Conservation (phyloP, 345 rosid species). For the Barbarea vulgaris region DNA sequence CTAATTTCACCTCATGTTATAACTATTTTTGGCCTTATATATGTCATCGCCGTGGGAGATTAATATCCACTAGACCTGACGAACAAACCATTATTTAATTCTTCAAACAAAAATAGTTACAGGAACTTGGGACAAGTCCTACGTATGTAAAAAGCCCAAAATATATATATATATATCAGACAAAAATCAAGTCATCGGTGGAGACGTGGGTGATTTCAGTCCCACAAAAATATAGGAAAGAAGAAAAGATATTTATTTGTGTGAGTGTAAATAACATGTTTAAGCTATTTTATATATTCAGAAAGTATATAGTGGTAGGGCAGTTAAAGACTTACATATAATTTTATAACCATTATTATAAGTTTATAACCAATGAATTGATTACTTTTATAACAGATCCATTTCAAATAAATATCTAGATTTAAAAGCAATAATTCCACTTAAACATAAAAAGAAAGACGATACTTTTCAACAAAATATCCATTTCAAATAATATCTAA, state of each 20-base stretch:
- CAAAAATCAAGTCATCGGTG: neutral
- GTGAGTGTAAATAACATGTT: neutral
- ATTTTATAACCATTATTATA: neutral
- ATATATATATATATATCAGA: neutral
- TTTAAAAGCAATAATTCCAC: neutral
- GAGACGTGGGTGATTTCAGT: conserved; percentile 30
- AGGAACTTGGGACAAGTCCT: neutral
- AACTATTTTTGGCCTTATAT: conserved; percentile 1
- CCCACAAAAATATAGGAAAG: neutral
- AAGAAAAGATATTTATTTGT: neutral
- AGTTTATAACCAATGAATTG: neutral
- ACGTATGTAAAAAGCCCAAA: neutral
- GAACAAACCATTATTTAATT: neutral
- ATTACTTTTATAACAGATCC: neutral
- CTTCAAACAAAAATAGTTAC: conserved; percentile 1
- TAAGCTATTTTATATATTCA: neutral
- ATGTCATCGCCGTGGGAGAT: conserved; percentile 22
- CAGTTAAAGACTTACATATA: neutral
- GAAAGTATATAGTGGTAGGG: conserved; percentile 20
- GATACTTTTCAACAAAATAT: conserved; percentile 23
- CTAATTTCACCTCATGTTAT: conserved; percentile 2
- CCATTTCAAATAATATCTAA: neutral
- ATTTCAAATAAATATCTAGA: neutral
- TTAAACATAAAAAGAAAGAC: conserved; percentile 6
- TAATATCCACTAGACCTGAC: conserved; percentile 21